Evolutionary conservation across 2,329 filamentous ascomycete species (phyloP), one percentile per base, ranked within the genome.

Genomic region (Daldinia sp.): DNA sequence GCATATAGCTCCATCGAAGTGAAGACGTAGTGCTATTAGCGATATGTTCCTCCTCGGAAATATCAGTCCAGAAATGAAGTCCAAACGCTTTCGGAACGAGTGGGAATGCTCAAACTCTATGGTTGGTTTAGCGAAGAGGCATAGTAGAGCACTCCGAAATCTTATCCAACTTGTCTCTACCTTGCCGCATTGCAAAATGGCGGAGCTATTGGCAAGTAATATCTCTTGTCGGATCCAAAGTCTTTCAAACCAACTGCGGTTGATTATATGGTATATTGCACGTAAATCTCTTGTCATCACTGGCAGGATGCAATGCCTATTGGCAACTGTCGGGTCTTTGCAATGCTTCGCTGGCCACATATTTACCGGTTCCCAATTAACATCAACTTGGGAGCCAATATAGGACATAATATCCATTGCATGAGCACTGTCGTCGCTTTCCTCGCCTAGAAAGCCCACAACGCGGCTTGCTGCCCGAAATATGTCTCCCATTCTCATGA

Each of bases 381-480:
- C 48, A 6, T 51, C 48, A 13, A 51, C 48, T 51, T 51, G 48
- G 26, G 48, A 51, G n/a, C 48, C 48, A 33, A 51, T 51, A 18
- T 51, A 28, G 18, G 48, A 51, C 26, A 51, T 51, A 9, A 51
- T 3, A 9, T 33, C 18, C 23, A 51, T 51, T n/a, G 26, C 48
- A 23, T 30, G 48, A 9, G 48, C 28, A 6, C 48, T 33, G 15
- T 33, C 48, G 26, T 51, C 26, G 28, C 15, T 18, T 33, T 51
- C 48, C 26, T 51, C 26, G 26, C 48, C 48, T 18, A 51, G 48
- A 51, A 51, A 51, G 13, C 48, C 48, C 3, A 51, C 28, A n/a
- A 51, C 48, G 2, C 48, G 48, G 15, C n/a, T 51, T 6, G 48
- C 48, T 51, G 26, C 3, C n/a, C 48, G 48, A 51, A 51, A 51